Conservation (phyloP, 768 basidiomycete species). For the Hygrocybe coccinea region DNA sequence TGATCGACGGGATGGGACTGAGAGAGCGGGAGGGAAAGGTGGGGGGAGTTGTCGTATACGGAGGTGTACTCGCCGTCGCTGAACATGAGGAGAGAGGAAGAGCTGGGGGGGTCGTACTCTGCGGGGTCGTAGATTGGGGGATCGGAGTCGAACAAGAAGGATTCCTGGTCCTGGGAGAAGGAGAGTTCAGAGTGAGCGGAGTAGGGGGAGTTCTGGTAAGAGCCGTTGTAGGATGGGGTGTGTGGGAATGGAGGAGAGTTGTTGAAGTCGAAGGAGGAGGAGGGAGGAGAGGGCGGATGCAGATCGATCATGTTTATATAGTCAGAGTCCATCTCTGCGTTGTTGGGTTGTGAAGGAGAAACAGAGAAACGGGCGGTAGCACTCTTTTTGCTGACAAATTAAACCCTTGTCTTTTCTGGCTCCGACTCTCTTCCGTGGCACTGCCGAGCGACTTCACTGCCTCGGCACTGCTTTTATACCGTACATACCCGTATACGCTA, state of each 20-base stretch:
- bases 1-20: slow-evolving; percentile 15
- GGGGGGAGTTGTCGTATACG: slow-evolving; percentile 39
- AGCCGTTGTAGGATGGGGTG: slow-evolving; percentile 57
- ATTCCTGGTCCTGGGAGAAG: slow-evolving; percentile 42
- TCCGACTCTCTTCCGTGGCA: too few relatives aligned
- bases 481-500: too few relatives aligned
- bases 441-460: too few relatives aligned
- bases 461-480: too few relatives aligned
- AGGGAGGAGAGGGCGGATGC: slow-evolving; percentile 17
- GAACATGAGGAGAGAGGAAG: slow-evolving; percentile 54
- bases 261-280: slow-evolving; percentile 23
- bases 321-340: background rate
- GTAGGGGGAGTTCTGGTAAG: slow-evolving; percentile 68
- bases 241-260: slow-evolving; percentile 35
- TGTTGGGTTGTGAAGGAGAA: background rate
- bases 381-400: too few relatives aligned
- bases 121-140: slow-evolving; percentile 56
- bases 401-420: too few relatives aligned
- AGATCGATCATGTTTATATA: slow-evolving; percentile 24
- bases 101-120: slow-evolving; percentile 61
- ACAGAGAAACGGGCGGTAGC: background rate
- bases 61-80: slow-evolving; percentile 46
- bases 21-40: slow-evolving; percentile 19
- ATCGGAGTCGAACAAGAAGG: slow-evolving; percentile 50
- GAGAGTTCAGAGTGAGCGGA: slow-evolving; percentile 65